phyloP scores from a whole-genome alignment of 495 filamentous ascomycete species.

The Aspergillus baeticus region DNA sequence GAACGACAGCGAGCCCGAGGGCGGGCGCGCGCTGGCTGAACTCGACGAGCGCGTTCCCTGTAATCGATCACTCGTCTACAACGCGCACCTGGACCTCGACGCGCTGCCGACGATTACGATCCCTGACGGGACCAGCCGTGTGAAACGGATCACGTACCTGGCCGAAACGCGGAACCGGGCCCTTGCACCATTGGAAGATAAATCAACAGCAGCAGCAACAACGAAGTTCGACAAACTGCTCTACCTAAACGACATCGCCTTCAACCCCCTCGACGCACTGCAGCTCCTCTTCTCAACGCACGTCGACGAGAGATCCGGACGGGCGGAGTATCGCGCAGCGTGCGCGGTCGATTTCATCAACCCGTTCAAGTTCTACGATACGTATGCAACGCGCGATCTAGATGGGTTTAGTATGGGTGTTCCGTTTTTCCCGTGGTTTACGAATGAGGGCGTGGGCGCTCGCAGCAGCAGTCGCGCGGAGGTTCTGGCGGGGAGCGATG shows the following conservation, averaged over 20 bases:
- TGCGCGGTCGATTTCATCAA: constrained; percentile 77
- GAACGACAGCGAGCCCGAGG: constrained; percentile 55
- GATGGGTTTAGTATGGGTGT: constrained; percentile 69
- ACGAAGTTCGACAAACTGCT: constrained; percentile 62
- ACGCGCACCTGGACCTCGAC: constrained; percentile 50
- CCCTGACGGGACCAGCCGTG: constrained; percentile 56
- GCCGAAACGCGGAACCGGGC: constrained; percentile 75
- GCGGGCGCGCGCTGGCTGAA: constrained; percentile 30
- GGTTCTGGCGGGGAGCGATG: constrained; percentile 60
- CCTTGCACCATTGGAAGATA: constrained; percentile 57
- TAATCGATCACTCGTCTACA: constrained; percentile 50
- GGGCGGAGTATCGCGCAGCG: constrained; percentile 64
- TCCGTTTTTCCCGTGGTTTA: constrained; percentile 74
- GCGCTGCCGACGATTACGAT: constrained; percentile 56
- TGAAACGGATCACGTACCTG: constrained; percentile 72
- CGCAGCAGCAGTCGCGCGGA: constrained; percentile 55
- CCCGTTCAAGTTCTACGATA: constrained; percentile 78
- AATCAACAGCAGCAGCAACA: constrained; percentile 13
- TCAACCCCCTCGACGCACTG: constrained; percentile 64
- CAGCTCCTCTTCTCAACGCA: constrained; percentile 78
- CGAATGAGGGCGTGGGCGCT: constrained; percentile 52
- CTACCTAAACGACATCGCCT: constrained; percentile 76
- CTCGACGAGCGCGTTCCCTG: constrained; percentile 45
- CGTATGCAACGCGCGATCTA: constrained; percentile 71
- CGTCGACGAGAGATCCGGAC: constrained; percentile 48